Conservation (phyloP, 805 yeast species). For the Hanseniaspora vineae region DNA sequence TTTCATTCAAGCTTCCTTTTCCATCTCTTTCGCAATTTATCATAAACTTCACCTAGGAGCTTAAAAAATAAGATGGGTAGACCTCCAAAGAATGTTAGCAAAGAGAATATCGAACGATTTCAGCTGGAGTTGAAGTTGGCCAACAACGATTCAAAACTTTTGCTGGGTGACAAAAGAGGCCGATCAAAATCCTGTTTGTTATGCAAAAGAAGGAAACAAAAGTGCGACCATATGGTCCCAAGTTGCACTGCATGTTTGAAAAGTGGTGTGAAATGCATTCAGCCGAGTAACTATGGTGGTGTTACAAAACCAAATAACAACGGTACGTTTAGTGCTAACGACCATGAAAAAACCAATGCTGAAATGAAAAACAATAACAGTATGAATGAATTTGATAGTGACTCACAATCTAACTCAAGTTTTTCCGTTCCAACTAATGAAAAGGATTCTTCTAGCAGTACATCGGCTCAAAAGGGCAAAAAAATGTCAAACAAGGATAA, state of each 20-base stretch:
- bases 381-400: no score
- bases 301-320: conserved; percentile 1
- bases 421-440: no score
- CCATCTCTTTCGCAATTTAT: no score
- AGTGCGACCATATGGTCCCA: conserved; percentile 54
- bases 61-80: conserved; percentile 19
- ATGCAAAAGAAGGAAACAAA: conserved; percentile 47
- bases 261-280: conserved; percentile 48
- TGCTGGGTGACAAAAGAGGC: conserved; percentile 34
- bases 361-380: no score
- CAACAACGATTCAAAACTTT: conserved; percentile 17
- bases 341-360: not conserved
- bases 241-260: conserved; percentile 54
- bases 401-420: no score
- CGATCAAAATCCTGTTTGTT: conserved; percentile 44
- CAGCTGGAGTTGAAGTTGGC: conserved; percentile 24
- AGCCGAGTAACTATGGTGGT: conserved; percentile 45
- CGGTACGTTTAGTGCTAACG: not conserved
- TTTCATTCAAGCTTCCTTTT: no score
- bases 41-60: no score
- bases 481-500: no score
- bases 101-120: conserved; percentile 22
- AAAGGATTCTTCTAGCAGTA: no score
- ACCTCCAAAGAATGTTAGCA: conserved; percentile 23
- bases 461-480: no score